Percentiles rank a stretch among this genome's conserved stretches.
Conservation (phyloP, 1,284 basidiomycete species). For the Wallemia ichthyophaga region DNA sequence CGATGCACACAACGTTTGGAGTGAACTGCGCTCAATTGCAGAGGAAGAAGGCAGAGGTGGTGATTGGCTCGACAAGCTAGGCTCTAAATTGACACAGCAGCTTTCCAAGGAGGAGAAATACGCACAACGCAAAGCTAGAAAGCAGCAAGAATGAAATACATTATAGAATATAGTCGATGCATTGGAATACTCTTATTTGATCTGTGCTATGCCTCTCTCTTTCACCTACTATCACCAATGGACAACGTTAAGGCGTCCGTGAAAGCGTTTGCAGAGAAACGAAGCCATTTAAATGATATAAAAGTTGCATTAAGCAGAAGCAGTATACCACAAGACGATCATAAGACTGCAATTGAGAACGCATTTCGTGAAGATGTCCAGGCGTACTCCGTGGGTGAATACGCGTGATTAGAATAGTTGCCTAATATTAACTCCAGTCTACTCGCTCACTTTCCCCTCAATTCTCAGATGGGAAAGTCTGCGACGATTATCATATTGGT, state of each 20-base stretch:
- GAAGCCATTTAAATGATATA: too few relatives aligned
- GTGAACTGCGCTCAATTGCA: background rate
- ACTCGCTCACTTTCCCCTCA: background rate
- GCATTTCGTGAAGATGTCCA: background rate
- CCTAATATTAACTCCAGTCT: background rate
- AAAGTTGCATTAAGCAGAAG: too few relatives aligned
- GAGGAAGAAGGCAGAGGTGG: background rate
- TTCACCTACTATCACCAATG: too few relatives aligned
- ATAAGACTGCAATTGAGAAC: too few relatives aligned
- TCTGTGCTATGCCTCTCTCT: too few relatives aligned
- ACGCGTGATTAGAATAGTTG: background rate
- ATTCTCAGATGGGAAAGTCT: background rate
- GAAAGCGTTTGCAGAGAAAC: background rate
- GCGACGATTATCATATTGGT: background rate
- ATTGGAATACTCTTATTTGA: background rate
- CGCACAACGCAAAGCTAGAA: background rate
- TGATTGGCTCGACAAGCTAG: background rate
- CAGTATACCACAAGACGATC: too few relatives aligned
- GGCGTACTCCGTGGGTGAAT: background rate
- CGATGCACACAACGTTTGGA: background rate
- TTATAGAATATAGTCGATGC: too few relatives aligned
- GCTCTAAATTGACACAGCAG: background rate
- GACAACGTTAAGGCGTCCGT: background rate
- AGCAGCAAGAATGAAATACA: background rate
- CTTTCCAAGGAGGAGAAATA: background rate